Percentiles rank a stretch among this genome's conserved stretches.
Conservation (phyloP, 176 grass and related monocot genomes). For the Oryza nivara region DNA sequence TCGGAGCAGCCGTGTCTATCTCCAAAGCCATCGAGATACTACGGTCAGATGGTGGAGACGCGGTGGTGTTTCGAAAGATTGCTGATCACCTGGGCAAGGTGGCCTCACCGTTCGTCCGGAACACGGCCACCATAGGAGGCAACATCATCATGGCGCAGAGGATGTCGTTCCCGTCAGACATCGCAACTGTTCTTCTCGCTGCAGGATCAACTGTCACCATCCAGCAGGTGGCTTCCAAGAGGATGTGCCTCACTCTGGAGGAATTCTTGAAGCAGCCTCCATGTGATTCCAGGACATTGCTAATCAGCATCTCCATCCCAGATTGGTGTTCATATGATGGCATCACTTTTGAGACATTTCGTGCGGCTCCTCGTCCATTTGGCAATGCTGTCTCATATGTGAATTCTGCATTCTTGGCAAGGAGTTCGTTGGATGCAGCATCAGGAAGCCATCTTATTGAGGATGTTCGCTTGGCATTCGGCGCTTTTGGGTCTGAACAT, state of each 20-base stretch:
- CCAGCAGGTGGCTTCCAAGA: slow-evolving; percentile 51
- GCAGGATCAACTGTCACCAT: slow-evolving; percentile 55
- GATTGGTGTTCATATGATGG: slow-evolving; percentile 42
- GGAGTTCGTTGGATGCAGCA: slow-evolving; percentile 42
- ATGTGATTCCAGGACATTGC: slow-evolving; percentile 57
- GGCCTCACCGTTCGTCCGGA: slow-evolving; percentile 70
- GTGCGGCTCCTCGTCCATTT: slow-evolving; percentile 71
- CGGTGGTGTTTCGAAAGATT: slow-evolving; percentile 56
- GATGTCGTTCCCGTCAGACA: slow-evolving; percentile 59
- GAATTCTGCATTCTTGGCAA: slow-evolving; percentile 81
- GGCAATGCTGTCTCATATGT: slow-evolving; percentile 88
- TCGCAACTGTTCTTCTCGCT: slow-evolving; percentile 74
- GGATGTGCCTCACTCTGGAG: slow-evolving; percentile 50
- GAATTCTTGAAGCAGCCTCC: slow-evolving; percentile 81
- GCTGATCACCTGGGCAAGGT: slow-evolving; percentile 75
- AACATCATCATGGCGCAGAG: slow-evolving; percentile 88
- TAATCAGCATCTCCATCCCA: slow-evolving; percentile 73
- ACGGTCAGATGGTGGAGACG: slow-evolving; percentile 31
- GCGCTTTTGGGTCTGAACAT: slow-evolving; percentile 68
- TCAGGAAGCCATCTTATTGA: slow-evolving; percentile 50
- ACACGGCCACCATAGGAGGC: slow-evolving; percentile 81
- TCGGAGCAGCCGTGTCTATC: slow-evolving; percentile 78
- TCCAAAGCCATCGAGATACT: slow-evolving; percentile 71
- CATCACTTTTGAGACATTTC: slow-evolving; percentile 75
- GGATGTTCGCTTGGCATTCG: slow-evolving; percentile 68